phyloP scores from a whole-genome alignment of 140 eudicot species.

The Ambrosia hybrid region DNA sequence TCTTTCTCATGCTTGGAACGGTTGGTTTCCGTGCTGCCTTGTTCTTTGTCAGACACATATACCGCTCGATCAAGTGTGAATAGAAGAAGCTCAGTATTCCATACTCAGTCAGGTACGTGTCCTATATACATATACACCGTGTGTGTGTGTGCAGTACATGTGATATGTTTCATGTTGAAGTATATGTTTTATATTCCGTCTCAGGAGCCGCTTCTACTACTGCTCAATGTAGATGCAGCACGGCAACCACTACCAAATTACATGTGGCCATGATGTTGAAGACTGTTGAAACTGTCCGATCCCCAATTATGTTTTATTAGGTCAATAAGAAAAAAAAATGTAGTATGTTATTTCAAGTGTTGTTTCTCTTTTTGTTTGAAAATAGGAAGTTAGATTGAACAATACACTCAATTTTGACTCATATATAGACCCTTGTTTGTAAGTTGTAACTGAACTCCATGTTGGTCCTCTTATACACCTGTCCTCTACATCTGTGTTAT shows the following conservation, averaged over 20 bases:
- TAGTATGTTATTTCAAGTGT: conserved; percentile 21
- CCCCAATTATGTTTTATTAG: conserved; percentile 35
- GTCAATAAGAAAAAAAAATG: conserved; percentile 27
- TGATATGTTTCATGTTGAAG: neutral
- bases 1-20: conserved; percentile 63
- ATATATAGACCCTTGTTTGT: conserved; percentile 19
- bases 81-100: conserved; percentile 26
- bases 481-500: neutral
- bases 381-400: conserved; percentile 35
- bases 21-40: conserved; percentile 59
- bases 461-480: conserved; percentile 2
- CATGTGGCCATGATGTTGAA: conserved; percentile 24
- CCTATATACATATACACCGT: neutral
- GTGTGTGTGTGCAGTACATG: neutral
- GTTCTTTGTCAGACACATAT: conserved; percentile 61
- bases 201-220: conserved; percentile 27
- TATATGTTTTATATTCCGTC: neutral
- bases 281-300: conserved; percentile 4
- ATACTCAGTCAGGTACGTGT: conserved; percentile 23
- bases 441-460: neutral
- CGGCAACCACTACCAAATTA: conserved; percentile 20
- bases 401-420: conserved; percentile 36
- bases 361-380: neutral
- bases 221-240: conserved; percentile 10
- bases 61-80: conserved; percentile 68